Conservation (phyloP, 805 yeast genomes). For the Zygoascus flipseniorum region DNA sequence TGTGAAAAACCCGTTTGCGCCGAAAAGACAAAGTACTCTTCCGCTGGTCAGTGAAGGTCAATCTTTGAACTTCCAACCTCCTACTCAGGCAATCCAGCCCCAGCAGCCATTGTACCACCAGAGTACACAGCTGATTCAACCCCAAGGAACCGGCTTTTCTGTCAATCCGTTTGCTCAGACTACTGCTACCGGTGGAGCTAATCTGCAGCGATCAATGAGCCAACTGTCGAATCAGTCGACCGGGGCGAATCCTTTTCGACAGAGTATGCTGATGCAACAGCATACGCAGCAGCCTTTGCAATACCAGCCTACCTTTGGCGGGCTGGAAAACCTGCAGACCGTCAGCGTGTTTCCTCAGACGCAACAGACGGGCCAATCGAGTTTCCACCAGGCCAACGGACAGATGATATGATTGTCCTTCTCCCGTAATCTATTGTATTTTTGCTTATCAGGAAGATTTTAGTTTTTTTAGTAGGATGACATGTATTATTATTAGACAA, state of each 20-base stretch:
- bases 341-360: constrained; percentile 64
- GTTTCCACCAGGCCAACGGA: neutral
- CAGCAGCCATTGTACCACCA: constrained; percentile 7
- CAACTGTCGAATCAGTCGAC: constrained; percentile 33
- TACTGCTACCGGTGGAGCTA: constrained; percentile 2
- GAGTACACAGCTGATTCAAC: constrained; percentile 6
- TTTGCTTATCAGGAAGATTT: neutral
- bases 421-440: neutral
- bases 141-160: constrained; percentile 15
- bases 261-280: constrained; percentile 23
- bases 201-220: constrained; percentile 7
- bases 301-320: constrained; percentile 61
- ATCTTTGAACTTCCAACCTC: constrained; percentile 11
- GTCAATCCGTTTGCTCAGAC: constrained; percentile 37
- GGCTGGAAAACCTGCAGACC: constrained; percentile 58
- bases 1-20: constrained; percentile 10
- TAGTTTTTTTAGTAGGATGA: neutral
- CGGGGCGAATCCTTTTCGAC: constrained; percentile 55
- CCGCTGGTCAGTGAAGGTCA: constrained; percentile 6
- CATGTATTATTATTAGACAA: neutral
- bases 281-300: neutral
- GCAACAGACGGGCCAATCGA: constrained; percentile 8
- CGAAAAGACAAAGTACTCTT: constrained; percentile 7
- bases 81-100: neutral
- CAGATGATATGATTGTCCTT: neutral